Evolutionary conservation across 345 rosid genomes (phyloP), one percentile per base, ranked within the genome.

Genomic region (Citrus inodora): DNA sequence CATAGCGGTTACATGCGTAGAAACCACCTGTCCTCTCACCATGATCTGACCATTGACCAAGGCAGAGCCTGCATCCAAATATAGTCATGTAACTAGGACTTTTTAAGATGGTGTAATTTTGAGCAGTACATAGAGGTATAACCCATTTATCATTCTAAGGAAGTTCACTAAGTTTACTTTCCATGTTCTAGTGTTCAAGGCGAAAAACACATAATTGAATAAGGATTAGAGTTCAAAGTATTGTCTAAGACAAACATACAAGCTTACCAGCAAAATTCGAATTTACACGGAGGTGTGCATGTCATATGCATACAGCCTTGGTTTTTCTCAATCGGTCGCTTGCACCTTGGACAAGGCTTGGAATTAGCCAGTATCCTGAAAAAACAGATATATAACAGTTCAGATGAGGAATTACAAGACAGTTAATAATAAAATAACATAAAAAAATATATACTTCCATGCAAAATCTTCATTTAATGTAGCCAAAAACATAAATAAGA

Each of bases 291-390:
- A 42, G 97, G 97, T 14, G 90, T 92, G 87, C 97, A 93, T 33
- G 95, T 91, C 81, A 93, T 90, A 80, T 93, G 98, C 97, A 92
- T 93, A 85, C 98, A 93, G 33, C 96, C 94, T 79, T 92, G 96
- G 82, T 92, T 90, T 79, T 92, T 92, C 84, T 90, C 96, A 79
- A 92, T 92, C 10, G 96, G 96, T 53, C 94, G 85, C 83, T 90
- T 92, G 86, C 96, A 90, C 81, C 83, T 90, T 40, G 96, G 96
- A 83, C 96, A 90, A 67, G 96, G 94, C 85, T 92, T 92, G 53
- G 96, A 90, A 80, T 92, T 92, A 48, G 96, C 96, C 68, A 92
- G 80, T 77, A 90, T 92, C 93, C 93, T 90, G 90, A 69, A 74
- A 69, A 56, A 65, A 53, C 73, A 59, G 14, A 61, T 40, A 56